Evolutionary conservation across 1,139 yeast genomes (phyloP).

Genomic region (Magnusiomyces sp.): DNA sequence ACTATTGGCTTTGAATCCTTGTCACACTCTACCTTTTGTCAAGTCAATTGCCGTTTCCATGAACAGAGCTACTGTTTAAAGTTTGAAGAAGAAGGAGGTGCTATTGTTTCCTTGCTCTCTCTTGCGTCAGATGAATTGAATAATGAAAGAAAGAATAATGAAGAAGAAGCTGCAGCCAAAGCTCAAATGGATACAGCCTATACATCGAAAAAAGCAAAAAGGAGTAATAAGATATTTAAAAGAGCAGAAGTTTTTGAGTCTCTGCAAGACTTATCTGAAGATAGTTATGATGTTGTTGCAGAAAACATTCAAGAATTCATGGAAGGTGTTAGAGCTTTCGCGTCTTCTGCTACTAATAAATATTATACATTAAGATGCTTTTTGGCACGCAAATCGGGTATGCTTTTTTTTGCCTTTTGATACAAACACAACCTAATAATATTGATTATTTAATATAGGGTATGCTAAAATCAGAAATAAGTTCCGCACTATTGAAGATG

Average conservation of each 20-base stretch:
- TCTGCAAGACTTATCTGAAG: background rate
- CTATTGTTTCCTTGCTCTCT: conserved; percentile 9
- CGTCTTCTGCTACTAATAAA: background rate
- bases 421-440: conserved; percentile 3
- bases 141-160: too few relatives aligned
- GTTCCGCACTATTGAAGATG: too few relatives aligned
- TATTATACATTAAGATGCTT: background rate
- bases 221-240: background rate
- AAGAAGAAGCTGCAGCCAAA: too few relatives aligned
- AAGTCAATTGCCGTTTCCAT: conserved; percentile 18
- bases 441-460: too few relatives aligned
- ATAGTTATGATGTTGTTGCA: too few relatives aligned
- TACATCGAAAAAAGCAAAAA: background rate
- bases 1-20: conserved; percentile 19
- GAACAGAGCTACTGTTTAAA: conserved; percentile 23
- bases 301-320: too few relatives aligned
- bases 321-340: background rate
- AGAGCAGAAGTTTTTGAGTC: background rate
- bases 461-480: too few relatives aligned
- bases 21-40: conserved; percentile 22
- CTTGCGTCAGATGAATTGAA: conserved; percentile 5
- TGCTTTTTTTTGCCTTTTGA: background rate
- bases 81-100: conserved; percentile 12
- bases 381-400: background rate
- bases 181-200: too few relatives aligned